Base-by-base conservation (phyloP, 148 eudicot genomes). In the Limonium bicolor region DNA sequence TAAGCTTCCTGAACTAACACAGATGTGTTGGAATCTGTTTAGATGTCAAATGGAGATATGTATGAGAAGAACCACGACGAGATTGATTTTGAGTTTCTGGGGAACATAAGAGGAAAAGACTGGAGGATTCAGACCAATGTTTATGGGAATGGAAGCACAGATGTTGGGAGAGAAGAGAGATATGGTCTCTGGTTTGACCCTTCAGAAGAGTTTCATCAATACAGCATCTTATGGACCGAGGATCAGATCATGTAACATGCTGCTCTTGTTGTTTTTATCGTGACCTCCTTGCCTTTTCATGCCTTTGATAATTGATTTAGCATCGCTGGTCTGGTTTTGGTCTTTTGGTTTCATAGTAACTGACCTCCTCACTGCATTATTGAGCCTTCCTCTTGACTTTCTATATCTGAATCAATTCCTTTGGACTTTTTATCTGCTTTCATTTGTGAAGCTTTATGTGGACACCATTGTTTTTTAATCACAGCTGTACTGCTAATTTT, bases 11-110 rank as follows among this genome's bases (percentile, higher is more conserved):
- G 20, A 20, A 27, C 26, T 40, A 16, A 4, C 10, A 20, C 4
- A 40, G 3, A 4, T 20, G 14, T 40, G 45, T 16, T 40, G 45
- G n/a, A n/a, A n/a, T n/a, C n/a, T n/a, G n/a, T n/a, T n/a, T 68
- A 86, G 96, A 86, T 82, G 87, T 86, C 96, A n/a, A 86, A 86
- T 64, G 87, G 71, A 28, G 94, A 87, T 62, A 74, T 54, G 61
- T 76, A 65, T 55, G 82, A 76, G 66, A 76, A 65, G 52, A 79
- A 62, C 64, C 96, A 83, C 27, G 96, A 87, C 36, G 96, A 87
- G 46, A 50, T 87, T 14, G 96, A 87, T 47, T 74, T 87, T 40
- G 96, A 87, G 66, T 87, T 87, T 61, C 60, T 87, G 61, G 96
- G 96, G 28, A 82, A 87, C 39, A 82, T 87, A 19, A 69, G 94